Percentiles rank a stretch among this genome's conserved stretches.
phyloP scores from a whole-genome alignment of 495 filamentous ascomycete species.

The Daldinia childiae region DNA sequence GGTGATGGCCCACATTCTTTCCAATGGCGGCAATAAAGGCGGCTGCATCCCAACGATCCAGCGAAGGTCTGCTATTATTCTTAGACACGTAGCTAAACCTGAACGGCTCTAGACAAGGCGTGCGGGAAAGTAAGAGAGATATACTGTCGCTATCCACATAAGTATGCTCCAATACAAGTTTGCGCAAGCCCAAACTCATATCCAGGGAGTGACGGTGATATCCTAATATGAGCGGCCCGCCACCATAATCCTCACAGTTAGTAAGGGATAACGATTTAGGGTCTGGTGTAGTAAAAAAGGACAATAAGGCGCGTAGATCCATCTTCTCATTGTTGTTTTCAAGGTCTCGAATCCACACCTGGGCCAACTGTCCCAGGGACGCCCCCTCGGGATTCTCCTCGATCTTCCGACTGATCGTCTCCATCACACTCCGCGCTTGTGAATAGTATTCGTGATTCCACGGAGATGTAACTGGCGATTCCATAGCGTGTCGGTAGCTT shows the following conservation, averaged over 20 bases:
- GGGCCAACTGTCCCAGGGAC: neutral
- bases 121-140: constrained; percentile 1
- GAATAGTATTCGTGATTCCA: neutral
- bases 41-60: neutral
- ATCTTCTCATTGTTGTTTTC: neutral
- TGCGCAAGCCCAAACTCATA: neutral
- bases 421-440: neutral
- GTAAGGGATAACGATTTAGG: neutral
- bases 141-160: neutral
- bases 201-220: neutral
- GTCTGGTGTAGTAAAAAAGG: neutral
- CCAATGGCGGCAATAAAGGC: neutral
- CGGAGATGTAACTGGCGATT: neutral
- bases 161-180: neutral
- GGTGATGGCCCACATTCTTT: neutral
- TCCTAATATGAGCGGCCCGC: neutral
- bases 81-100: neutral
- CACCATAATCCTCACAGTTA: neutral
- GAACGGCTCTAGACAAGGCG: neutral
- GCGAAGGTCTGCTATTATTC: neutral
- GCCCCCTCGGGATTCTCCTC: constrained; percentile 2
- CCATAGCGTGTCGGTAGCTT: neutral
- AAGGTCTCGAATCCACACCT: neutral
- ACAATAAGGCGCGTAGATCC: neutral
- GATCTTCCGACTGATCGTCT: neutral